These are phyloP conservation scores for Dactylellina parvicollis DNA, from an alignment of 2,329 filamentous ascomycete species.

Conservation along the genomic window DNA sequence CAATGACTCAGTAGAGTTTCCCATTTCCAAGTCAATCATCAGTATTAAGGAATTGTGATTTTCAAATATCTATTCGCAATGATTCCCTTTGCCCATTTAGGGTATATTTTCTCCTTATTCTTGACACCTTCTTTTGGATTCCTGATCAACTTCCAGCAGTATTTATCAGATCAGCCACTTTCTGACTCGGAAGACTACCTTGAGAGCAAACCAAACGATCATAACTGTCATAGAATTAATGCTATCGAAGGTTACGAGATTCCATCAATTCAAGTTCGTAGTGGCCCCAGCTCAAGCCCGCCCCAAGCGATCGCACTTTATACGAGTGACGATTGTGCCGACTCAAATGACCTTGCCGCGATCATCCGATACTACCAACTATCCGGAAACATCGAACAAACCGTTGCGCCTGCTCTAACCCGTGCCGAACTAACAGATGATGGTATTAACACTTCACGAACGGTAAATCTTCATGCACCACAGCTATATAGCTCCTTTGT, in stretches of 20 bases:
- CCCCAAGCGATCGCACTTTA: conserved; percentile 33
- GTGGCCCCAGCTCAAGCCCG: background rate
- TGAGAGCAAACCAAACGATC: background rate
- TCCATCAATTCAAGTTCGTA: conserved; percentile 5
- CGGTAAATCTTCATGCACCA: too few relatives aligned
- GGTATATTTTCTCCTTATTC: background rate
- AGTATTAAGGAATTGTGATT: too few relatives aligned
- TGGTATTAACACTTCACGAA: too few relatives aligned
- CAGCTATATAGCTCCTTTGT: too few relatives aligned
- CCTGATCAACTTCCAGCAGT: conserved; percentile 17
- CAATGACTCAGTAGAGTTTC: too few relatives aligned
- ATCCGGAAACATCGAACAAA: conserved; percentile 19
- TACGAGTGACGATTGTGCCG: conserved; percentile 5
- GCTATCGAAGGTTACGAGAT: background rate
- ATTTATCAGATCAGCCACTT: background rate
- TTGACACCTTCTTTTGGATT: background rate
- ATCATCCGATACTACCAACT: conserved; percentile 14
- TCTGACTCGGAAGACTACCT: conserved; percentile 1
- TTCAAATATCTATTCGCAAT: background rate
- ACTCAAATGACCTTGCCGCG: background rate
- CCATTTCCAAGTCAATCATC: too few relatives aligned
- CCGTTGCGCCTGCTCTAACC: background rate
- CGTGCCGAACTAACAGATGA: background rate
- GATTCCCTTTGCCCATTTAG: too few relatives aligned
- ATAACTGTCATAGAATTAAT: conserved; percentile 1